Base-by-base conservation (phyloP, 192 early-diverging fungal species). In the Backusella morwellensis region DNA sequence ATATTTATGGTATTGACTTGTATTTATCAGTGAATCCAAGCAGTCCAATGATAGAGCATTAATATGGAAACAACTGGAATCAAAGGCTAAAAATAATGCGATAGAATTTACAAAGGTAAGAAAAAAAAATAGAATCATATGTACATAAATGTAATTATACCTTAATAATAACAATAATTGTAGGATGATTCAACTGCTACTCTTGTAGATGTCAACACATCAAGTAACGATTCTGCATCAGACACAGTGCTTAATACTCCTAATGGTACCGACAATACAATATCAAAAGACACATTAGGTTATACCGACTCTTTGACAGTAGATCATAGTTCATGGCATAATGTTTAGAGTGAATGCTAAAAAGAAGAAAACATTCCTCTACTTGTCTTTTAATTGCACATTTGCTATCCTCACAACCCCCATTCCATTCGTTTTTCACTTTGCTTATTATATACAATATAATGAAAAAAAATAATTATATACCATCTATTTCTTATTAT, bases 11-110 rank as follows among this genome's bases (percentile, higher is more conserved):
- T 67, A 35, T 67, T 68, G 15, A 68, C 21, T 68, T 36, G 21
- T 21, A 23, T 56, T 56, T 21, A 21, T 12, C 7, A 38, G 17
- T 40, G 38, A 70, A 21, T 21, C 19, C 35, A 70, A 70, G 23
- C 38, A 23, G 21, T n/a, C 21, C 38, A 38, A 70, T 70, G 36
- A 70, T 70, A 70, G 68, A 70, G 35, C 38, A 70, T 40, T 23
- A 40, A 40, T 38, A 23, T 70, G 68, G 68, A 70, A 70, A 23
- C 35, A 40, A 41, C 14, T 70, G 19, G 68, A 70, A 38, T 35
- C 35, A 70, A 70, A 70, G 68, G 68, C 68, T 38, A 63, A 63
- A 26, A 26, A 9, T 8, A 63, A 63, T 26, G 1, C 23, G 7
- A 29, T 63, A 12, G 56, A 63, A 63, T 63, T 63, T 29, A 63